Evolutionary conservation across 2,329 filamentous ascomycete genomes (phyloP).

Genomic region (Rosellinia necatrix): DNA sequence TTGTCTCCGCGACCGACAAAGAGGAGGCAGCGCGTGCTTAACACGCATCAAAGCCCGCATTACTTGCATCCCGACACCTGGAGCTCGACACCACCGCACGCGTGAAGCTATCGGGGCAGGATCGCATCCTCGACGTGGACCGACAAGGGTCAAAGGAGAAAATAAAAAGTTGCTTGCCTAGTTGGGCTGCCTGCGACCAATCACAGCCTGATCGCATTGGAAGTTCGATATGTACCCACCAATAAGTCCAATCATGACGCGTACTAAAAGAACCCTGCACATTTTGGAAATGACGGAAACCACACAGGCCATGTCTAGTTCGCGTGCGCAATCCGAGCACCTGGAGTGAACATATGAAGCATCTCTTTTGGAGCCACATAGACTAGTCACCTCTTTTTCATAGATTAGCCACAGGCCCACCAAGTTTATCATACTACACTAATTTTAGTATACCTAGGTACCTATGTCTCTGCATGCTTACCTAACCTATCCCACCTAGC

Average conservation of each 20-base stretch:
- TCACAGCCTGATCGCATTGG: constrained; percentile 39
- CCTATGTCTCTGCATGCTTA: too few species aligned
- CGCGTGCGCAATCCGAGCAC: background rate
- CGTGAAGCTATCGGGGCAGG: constrained; percentile 7
- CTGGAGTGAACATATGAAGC: constrained; percentile 11
- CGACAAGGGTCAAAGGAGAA: constrained; percentile 13
- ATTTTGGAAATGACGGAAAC: constrained; percentile 37
- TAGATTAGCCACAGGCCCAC: too few species aligned
- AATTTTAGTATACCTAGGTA: too few species aligned
- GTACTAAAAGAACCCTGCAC: constrained; percentile 30
- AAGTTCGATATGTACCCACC: constrained; percentile 29
- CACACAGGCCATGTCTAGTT: constrained; percentile 25
- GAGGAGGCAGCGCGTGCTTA: background rate
- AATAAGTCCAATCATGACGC: constrained; percentile 38
- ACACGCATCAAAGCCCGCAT: background rate
- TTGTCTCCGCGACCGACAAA: background rate
- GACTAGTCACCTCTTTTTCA: too few species aligned
- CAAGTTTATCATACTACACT: too few species aligned
- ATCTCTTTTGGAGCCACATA: constrained; percentile 30
- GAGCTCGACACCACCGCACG: background rate
- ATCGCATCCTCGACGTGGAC: constrained; percentile 3
- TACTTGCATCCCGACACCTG: background rate
- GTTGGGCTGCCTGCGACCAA: constrained; percentile 34
- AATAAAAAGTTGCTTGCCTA: constrained; percentile 30
- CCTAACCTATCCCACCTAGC: too few species aligned